Evolutionary conservation across 2,329 filamentous ascomycete genomes (phyloP).

Genomic region (Cercospora janseana): DNA sequence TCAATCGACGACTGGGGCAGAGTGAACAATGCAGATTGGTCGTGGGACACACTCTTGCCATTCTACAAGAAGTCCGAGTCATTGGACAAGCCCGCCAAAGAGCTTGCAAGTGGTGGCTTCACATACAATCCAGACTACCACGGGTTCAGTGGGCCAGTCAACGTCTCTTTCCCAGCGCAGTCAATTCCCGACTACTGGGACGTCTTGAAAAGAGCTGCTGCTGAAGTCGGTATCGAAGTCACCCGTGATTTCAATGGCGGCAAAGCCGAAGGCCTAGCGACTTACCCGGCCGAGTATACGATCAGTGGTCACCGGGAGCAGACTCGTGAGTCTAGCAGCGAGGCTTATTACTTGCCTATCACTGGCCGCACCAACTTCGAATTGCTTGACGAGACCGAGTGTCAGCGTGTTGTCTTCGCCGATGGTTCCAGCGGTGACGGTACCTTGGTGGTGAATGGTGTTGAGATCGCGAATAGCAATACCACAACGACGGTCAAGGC

Average conservation of each 20-base stretch:
- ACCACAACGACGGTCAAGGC: constrained; percentile 41
- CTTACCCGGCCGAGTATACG: constrained; percentile 43
- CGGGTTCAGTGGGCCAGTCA: constrained; percentile 19
- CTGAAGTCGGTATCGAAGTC: constrained; percentile 38
- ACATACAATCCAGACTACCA: constrained; percentile 17
- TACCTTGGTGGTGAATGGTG: constrained; percentile 53
- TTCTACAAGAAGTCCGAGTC: constrained; percentile 18
- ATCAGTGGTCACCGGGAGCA: constrained; percentile 39
- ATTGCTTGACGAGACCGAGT: constrained; percentile 41
- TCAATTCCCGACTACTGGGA: constrained; percentile 12
- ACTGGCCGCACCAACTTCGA: constrained; percentile 44
- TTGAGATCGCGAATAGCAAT: constrained; percentile 41
- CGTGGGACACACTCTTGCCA: constrained; percentile 17
- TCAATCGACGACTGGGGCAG: constrained; percentile 20
- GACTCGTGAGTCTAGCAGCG: constrained; percentile 47
- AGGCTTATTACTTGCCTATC: constrained; percentile 50
- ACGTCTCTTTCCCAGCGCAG: constrained; percentile 18
- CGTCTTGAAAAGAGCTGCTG: constrained; percentile 41
- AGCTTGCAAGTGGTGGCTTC: constrained; percentile 6
- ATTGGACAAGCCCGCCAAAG: constrained; percentile 6
- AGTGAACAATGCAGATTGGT: constrained; percentile 19
- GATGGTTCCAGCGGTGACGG: constrained; percentile 52
- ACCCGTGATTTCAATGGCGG: constrained; percentile 49
- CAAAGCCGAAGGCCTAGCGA: constrained; percentile 43
- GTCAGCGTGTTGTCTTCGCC: constrained; percentile 40